Percentiles rank a stretch among this genome's conserved stretches.
Conservation (phyloP, 257 asterid genomes). For the Gentiana dahurica region DNA sequence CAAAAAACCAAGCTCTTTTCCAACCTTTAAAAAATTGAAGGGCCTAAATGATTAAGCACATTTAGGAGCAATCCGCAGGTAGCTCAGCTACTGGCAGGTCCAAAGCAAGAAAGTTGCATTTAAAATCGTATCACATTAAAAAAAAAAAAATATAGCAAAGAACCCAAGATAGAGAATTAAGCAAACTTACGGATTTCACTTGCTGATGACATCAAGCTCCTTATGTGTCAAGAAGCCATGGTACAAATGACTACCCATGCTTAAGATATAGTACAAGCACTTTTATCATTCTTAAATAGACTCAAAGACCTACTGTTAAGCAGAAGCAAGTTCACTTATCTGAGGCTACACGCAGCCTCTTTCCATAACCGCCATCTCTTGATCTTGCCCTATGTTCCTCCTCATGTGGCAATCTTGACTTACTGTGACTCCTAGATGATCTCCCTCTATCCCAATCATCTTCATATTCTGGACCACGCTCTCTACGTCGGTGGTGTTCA, state of each 20-base stretch:
- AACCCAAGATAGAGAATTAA: background rate
- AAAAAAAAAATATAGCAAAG: background rate
- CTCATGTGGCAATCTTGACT: conserved; percentile 50
- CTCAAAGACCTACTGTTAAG: conserved; percentile 10
- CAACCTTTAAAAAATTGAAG: no score
- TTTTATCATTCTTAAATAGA: conserved; percentile 12
- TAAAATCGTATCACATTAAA: no score
- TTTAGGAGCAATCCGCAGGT: no score
- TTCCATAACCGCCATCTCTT: conserved; percentile 70
- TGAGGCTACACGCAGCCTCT: conserved; percentile 54
- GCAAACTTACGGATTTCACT: conserved; percentile 36
- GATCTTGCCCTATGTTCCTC: conserved; percentile 63
- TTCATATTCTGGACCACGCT: conserved; percentile 43
- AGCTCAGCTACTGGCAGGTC: background rate
- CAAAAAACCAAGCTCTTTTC: no score
- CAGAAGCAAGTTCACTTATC: conserved; percentile 23
- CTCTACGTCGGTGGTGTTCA: conserved; percentile 42
- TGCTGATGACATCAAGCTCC: conserved; percentile 22
- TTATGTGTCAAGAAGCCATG: conserved; percentile 20
- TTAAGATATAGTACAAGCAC: conserved; percentile 20
- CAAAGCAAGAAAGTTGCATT: background rate
- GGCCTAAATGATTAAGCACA: no score
- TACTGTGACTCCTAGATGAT: conserved; percentile 56
- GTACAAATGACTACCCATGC: conserved; percentile 22
- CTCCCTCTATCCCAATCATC: conserved; percentile 71